Evolutionary conservation across 2,329 filamentous ascomycete genomes (phyloP).

Genomic region (Sclerotinia sclerotiorum): DNA sequence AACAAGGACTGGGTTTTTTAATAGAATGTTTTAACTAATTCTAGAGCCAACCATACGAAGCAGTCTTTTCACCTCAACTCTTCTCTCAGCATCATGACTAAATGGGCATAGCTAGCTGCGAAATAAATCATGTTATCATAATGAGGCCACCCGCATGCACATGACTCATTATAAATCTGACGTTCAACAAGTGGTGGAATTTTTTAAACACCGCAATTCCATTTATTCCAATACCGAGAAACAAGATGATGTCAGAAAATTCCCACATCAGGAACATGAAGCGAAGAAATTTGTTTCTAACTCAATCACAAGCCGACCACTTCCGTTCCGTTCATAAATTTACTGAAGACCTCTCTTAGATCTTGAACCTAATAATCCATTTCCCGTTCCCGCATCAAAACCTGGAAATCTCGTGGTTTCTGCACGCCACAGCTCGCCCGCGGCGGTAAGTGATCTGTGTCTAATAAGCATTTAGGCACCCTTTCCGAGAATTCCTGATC

Average conservation of each 20-base stretch:
- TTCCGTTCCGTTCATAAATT: not conserved
- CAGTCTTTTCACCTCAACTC: not conserved
- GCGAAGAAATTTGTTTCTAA: not conserved
- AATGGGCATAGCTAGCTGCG: not conserved
- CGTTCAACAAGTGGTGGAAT: not conserved
- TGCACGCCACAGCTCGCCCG: not conserved
- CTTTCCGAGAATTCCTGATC: too few relatives aligned
- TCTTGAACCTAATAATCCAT: not conserved
- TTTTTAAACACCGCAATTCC: not conserved
- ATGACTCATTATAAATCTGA: not conserved
- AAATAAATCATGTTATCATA: not conserved
- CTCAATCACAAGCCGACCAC: not conserved
- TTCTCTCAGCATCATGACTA: not conserved
- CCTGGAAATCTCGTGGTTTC: slow-evolving; percentile 2
- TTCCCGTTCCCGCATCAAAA: not conserved
- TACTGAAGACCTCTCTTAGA: not conserved
- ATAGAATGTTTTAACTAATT: not conserved
- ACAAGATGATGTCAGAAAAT: not conserved
- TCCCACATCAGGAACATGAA: not conserved
- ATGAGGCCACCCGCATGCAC: not conserved
- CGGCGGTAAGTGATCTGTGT: not conserved
- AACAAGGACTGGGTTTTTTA: not conserved
- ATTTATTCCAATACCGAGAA: not conserved
- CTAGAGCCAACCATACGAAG: not conserved
- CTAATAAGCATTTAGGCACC: not conserved